Conservation (phyloP, 139 green algal species). For the Nannochloris sp. region DNA sequence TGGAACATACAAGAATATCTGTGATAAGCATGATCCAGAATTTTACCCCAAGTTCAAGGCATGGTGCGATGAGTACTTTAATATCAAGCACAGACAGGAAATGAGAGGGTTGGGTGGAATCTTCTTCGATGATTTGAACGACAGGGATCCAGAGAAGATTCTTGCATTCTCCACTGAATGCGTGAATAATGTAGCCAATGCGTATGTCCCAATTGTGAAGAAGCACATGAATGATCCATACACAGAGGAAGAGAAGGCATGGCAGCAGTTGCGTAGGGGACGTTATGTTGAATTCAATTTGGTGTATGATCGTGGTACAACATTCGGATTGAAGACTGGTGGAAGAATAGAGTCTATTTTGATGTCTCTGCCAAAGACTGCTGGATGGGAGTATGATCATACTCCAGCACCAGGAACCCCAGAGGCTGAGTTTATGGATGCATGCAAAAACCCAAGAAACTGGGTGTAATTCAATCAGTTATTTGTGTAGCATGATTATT, state of each 20-base stretch:
- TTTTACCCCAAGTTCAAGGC: conserved; percentile 92
- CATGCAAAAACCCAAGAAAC: conserved; percentile 59
- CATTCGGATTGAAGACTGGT: conserved; percentile 96
- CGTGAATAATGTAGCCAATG: conserved; percentile 54
- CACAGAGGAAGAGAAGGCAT: conserved; percentile 83
- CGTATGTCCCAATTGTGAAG: conserved; percentile 84
- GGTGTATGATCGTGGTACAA: conserved; percentile 93
- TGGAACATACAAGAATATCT: conserved; percentile 83
- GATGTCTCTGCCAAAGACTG: conserved; percentile 76
- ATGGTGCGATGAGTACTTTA: conserved; percentile 97
- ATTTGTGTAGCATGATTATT: neutral
- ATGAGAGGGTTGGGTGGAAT: conserved; percentile 89
- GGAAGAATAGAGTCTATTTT: conserved; percentile 95
- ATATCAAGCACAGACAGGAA: conserved; percentile 87
- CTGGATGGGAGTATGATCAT: conserved; percentile 83
- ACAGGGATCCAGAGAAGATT: conserved; percentile 61
- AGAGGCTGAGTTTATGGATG: conserved; percentile 82
- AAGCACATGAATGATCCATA: conserved; percentile 88
- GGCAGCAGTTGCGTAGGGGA: conserved; percentile 84
- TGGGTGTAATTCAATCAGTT: neutral
- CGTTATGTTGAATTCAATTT: conserved; percentile 99
- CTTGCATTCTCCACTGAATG: conserved; percentile 74
- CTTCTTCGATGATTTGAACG: conserved; percentile 97
- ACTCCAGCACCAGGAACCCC: conserved; percentile 49
- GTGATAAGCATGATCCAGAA: conserved; percentile 86